Percentiles rank a stretch among this genome's conserved stretches.
Evolutionary conservation across 73 alveolate species (phyloP).

Genomic region (Halteria grandinella): DNA sequence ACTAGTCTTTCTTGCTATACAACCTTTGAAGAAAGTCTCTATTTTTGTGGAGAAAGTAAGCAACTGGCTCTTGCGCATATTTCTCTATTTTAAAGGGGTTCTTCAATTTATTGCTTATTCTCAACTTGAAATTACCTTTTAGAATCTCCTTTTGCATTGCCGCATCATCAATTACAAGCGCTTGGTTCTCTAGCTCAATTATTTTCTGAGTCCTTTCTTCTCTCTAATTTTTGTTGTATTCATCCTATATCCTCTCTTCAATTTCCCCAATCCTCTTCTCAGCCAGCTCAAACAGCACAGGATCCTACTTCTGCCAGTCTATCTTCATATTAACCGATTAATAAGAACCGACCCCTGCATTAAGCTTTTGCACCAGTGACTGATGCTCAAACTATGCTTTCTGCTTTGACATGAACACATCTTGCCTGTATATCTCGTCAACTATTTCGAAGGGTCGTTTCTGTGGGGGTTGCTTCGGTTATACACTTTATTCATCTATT

Average conservation of each 20-base stretch:
- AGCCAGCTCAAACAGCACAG: slow-evolving; percentile 23
- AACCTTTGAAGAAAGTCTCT: slow-evolving; percentile 23
- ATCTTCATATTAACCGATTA: slow-evolving; percentile 21
- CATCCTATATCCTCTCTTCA: not conserved
- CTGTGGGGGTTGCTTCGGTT: too few species aligned
- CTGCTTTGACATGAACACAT: too few species aligned
- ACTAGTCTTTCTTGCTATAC: not conserved
- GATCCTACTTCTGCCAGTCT: slow-evolving; percentile 21
- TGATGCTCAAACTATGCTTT: not conserved
- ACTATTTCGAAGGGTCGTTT: too few species aligned
- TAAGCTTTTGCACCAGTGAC: not conserved
- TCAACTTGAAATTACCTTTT: slow-evolving; percentile 34
- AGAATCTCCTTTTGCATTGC: slow-evolving; percentile 25
- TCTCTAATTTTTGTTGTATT: not conserved
- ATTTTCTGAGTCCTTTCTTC: slow-evolving; percentile 5
- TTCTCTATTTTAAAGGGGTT: slow-evolving; percentile 11
- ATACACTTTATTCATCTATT: too few species aligned
- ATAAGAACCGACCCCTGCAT: slow-evolving; percentile 16
- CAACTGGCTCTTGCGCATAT: slow-evolving; percentile 53
- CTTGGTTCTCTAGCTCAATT: not conserved
- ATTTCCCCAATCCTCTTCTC: slow-evolving; percentile 2
- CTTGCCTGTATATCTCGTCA: too few species aligned
- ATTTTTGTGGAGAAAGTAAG: slow-evolving; percentile 41
- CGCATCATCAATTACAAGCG: not conserved
- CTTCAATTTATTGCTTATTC: slow-evolving; percentile 5